Conservation (phyloP, 140 eudicot genomes). For the Ambrosia hybrid region DNA sequence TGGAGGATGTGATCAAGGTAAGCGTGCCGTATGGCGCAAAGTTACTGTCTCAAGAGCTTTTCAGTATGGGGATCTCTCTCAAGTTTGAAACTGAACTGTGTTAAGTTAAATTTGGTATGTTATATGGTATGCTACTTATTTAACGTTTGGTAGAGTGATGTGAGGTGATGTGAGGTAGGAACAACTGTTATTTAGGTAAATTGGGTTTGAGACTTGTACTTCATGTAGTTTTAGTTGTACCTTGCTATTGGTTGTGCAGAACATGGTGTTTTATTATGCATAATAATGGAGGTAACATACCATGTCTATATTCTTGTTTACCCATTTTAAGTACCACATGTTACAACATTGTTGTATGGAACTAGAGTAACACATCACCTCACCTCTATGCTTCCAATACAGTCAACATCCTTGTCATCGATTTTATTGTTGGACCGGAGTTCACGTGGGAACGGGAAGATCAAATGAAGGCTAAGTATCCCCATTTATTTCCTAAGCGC, state of each 20-base stretch:
- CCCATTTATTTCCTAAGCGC: too few species aligned
- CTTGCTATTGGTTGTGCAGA: constrained; percentile 23
- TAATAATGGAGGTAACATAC: not conserved
- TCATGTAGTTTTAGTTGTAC: constrained; percentile 14
- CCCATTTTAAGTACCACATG: too few species aligned
- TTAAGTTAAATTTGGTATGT: constrained; percentile 18
- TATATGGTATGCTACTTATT: not conserved
- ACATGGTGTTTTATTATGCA: constrained; percentile 3
- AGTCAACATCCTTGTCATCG: too few species aligned
- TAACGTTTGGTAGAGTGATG: constrained; percentile 17
- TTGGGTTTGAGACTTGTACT: constrained; percentile 9
- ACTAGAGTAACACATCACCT: too few species aligned
- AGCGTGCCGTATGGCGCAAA: constrained; percentile 91
- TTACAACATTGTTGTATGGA: too few species aligned
- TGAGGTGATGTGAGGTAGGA: constrained; percentile 11
- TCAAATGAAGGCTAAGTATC: too few species aligned
- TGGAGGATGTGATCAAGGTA: constrained; percentile 63
- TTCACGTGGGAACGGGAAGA: too few species aligned
- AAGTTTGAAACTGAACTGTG: constrained; percentile 77
- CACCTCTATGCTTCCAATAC: too few species aligned
- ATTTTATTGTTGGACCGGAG: too few species aligned
- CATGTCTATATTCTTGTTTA: not conserved
- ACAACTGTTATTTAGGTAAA: constrained; percentile 5
- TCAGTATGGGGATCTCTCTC: constrained; percentile 85
- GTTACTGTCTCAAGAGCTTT: constrained; percentile 73